These are phyloP conservation scores for Emydomyces testavorans DNA, from an alignment of 2,329 filamentous ascomycete species.

Conservation along the genomic window DNA sequence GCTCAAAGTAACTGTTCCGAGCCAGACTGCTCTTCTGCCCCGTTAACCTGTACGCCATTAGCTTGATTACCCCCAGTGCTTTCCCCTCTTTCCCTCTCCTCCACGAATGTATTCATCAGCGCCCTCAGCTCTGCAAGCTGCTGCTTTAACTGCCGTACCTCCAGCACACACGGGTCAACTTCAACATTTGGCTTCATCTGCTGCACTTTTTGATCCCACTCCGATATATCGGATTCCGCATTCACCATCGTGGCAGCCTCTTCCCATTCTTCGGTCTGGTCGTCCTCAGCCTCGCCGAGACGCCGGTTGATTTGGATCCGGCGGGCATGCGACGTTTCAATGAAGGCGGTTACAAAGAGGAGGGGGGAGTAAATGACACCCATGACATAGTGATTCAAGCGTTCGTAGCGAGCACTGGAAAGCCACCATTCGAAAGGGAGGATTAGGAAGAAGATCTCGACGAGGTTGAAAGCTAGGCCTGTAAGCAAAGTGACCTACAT, in stretches of 20 bases:
- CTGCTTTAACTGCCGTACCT: constrained; percentile 39
- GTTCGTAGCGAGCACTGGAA: constrained; percentile 58
- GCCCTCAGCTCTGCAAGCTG: constrained; percentile 51
- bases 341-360: constrained; percentile 62
- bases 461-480: constrained; percentile 61
- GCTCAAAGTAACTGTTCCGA: constrained; percentile 4
- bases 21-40: neutral
- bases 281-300: constrained; percentile 78
- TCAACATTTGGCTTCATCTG: constrained; percentile 70
- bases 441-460: constrained; percentile 71
- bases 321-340: constrained; percentile 55
- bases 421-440: constrained; percentile 95
- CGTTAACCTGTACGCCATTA: neutral
- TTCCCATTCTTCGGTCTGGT: constrained; percentile 86
- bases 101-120: constrained; percentile 49
- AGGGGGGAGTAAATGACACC: constrained; percentile 71
- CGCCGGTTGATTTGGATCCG: constrained; percentile 61
- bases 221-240: constrained; percentile 58
- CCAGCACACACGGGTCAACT: constrained; percentile 61
- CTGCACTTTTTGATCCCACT: constrained; percentile 72
- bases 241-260: constrained; percentile 47
- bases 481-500: neutral
- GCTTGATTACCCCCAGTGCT: neutral
- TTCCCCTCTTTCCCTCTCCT: constrained; percentile 17
- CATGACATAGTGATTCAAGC: constrained; percentile 84